These are phyloP conservation scores for Coccomyxa sp. DNA, from an alignment of 139 green algal species.

Conservation along the genomic window DNA sequence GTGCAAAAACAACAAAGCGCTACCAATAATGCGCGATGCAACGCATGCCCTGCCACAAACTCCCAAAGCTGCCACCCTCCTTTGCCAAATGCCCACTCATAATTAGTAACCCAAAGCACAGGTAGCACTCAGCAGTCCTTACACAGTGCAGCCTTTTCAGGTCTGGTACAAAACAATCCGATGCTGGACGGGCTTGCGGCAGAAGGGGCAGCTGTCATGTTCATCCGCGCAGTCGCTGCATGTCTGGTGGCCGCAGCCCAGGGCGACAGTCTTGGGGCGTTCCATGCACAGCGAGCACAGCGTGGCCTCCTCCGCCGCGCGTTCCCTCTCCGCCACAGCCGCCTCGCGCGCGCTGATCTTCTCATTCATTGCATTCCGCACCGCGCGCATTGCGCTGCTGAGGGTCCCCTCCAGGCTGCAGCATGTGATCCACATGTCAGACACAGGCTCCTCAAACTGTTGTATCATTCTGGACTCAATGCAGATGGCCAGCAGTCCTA, in stretches of 20 bases:
- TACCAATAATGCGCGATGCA: no score
- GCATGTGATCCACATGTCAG: not conserved
- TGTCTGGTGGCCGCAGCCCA: conserved; percentile 21
- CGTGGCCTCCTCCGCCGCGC: conserved; percentile 2
- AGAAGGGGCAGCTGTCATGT: conserved; percentile 16
- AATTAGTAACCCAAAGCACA: no score
- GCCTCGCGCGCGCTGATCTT: not conserved
- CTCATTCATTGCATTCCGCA: not conserved
- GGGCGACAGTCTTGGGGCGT: conserved; percentile 2
- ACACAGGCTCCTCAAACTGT: not conserved
- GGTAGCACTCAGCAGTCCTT: no score
- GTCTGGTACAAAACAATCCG: conserved; percentile 8
- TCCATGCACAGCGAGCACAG: conserved; percentile 24
- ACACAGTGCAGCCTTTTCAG: not conserved
- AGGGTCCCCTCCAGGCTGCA: not conserved
- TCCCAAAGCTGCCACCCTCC: no score
- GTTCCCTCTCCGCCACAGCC: not conserved
- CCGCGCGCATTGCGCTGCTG: not conserved
- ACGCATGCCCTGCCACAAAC: no score
- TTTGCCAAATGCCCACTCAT: no score
- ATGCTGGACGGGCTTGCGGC: not conserved
- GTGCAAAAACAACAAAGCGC: no score
- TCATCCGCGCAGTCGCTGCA: conserved; percentile 1
- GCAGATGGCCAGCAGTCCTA: not conserved
- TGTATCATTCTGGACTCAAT: not conserved